Base-by-base conservation (phyloP, 805 yeast species). In the Zygoascus ofunaensis region DNA sequence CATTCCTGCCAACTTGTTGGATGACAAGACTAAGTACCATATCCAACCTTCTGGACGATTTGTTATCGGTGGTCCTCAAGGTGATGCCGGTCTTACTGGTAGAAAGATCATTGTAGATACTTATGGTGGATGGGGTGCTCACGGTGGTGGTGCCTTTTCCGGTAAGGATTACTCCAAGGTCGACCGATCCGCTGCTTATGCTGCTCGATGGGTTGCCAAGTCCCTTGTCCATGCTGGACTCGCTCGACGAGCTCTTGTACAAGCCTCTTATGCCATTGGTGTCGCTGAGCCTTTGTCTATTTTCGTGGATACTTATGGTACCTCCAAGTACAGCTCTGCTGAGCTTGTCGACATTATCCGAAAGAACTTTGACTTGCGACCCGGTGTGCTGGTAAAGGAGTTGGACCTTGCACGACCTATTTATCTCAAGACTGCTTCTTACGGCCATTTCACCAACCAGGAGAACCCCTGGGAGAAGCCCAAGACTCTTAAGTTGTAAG, bases 51-150 rank as follows among this genome's bases (percentile, higher is more conserved):
- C 97, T 54, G 98, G 98, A 60, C 84, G 97, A 73, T 92, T 92
- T 80, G 96, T 92, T 62, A 92, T 92, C 66, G 98, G 98, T 75
- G 98, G 98, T 70, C 98, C 98, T 59, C 98, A 92, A 74, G 98
- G 98, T 80, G 98, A 92, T 69, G 98, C 98, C 56, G 98, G 98
- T 77, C 76, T 92, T 66, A 92, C 98, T 58, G 98, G 98, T 71
- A 87, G 98, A 77, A 92, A 92, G 78, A 92, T 92, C 71, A 92
- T 92, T 63, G 98, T 92, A 66, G 98, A 92, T 72, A 94, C 98
- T 55, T 92, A 92, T 75, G 98, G 98, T 76, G 98, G 98, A 64
- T 94, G 98, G 94, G 97, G 98, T 73, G 97, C 98, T 64, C 98
- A 92, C 78, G 98, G 98, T 74, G 98, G 98, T 78, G 98, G 98